Evolutionary conservation across 176 grass and related monocot genomes (phyloP), one percentile per base, ranked within the genome.

Genomic region (sorghum (Sorghum bicolor)): DNA sequence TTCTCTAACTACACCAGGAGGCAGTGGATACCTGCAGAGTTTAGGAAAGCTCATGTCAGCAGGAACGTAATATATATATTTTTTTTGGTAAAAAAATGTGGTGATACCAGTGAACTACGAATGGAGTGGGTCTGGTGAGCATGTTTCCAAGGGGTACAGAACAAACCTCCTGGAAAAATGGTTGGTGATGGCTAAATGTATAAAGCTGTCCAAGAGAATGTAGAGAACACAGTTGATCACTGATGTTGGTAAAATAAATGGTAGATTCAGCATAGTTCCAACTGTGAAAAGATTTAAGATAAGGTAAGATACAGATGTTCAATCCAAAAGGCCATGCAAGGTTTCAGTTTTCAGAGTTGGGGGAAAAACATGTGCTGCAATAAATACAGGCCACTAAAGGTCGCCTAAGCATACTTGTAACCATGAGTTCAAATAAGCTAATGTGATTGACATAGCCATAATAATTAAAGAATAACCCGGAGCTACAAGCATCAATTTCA

Each of bases 231-330:
- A 70, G 80, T 77, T 82, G 82, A 90, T 73, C 83, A 73, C 26
- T 72, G 44, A 78, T 72, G 29, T 74, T 90, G 70, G 70, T 73
- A 79, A 40, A 89, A 85, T 65, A 79, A 63, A 53, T 70, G 71
- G 82, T 82, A 37, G 48, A 75, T 77, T 87, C 76, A 63, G 74
- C 62, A 85, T 82, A 74, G 29, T 75, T 84, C 77, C 84, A 87
- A 89, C 92, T 94, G 86, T 75, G 48, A 79, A 91, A 94, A 79
- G 39, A 78, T 50, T 74, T 30, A 73, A 82, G 24, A 22, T 60
- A 82, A 78, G 22, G 30, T 86, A 47, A 86, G 67, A 19, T 32
- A 86, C 17, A 74, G 67, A 65, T 65, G 55, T 16, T 12, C 34
- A 34, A 82, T 81, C 48, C 41, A 36, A 75, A 61, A 83, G 6